Evolutionary conservation across 768 basidiomycete species (phyloP).

Genomic region (Russula ochroleuca): DNA sequence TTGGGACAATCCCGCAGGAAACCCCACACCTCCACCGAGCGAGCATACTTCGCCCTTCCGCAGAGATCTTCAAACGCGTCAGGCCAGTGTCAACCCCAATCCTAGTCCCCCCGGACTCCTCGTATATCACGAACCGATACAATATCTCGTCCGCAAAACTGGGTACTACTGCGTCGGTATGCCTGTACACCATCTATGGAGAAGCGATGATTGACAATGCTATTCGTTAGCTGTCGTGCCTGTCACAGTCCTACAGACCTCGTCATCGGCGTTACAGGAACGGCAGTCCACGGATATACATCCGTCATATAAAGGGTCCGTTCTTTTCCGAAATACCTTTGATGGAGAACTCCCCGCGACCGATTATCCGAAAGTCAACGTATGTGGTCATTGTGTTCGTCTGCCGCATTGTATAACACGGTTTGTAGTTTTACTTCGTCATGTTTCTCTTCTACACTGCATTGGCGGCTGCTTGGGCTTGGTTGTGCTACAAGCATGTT

Average conservation of each 20-base stretch:
- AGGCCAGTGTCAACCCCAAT: constrained; percentile 36
- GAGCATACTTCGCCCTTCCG: constrained; percentile 37
- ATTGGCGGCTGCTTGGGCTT: constrained; percentile 73
- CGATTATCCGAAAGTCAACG: constrained; percentile 96
- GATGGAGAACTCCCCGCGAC: constrained; percentile 84
- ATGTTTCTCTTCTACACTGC: constrained; percentile 77
- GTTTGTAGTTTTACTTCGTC: constrained; percentile 71
- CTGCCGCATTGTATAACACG: not conserved
- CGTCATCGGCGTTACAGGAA: constrained; percentile 9
- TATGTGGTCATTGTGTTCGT: constrained; percentile 39
- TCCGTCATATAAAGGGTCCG: constrained; percentile 70
- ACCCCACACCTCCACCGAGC: constrained; percentile 49
- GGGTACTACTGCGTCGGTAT: constrained; percentile 96
- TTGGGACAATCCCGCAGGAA: constrained; percentile 59
- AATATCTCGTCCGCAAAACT: constrained; percentile 77
- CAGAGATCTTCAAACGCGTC: constrained; percentile 23
- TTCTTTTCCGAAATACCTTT: constrained; percentile 86
- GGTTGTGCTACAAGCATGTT: constrained; percentile 74
- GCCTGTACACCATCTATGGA: constrained; percentile 31
- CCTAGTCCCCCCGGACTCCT: constrained; percentile 49
- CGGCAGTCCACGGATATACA: constrained; percentile 55
- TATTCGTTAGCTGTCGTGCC: constrained; percentile 69
- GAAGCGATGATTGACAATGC: constrained; percentile 6
- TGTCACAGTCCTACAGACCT: constrained; percentile 62
- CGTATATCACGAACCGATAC: constrained; percentile 65